Evolutionary conservation across 495 filamentous ascomycete genomes (phyloP).

Genomic region (Astrothelium macrocarpum): DNA sequence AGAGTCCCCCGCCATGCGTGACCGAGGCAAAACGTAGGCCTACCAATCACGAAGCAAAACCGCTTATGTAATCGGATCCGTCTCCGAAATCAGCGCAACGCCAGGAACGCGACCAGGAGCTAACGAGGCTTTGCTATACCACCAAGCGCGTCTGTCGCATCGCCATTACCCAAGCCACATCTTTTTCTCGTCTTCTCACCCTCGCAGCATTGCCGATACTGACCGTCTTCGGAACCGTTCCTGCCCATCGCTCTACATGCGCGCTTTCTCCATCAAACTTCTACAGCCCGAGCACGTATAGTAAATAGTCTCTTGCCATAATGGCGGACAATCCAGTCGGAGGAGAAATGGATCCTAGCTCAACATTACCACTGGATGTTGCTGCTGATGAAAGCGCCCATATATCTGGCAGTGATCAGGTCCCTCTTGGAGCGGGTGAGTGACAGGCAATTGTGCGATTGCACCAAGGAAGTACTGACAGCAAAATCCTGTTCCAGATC

Average conservation of each 20-base stretch:
- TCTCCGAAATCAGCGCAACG: not conserved
- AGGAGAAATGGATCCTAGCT: not conserved
- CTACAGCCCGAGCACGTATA: not conserved
- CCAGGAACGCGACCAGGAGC: conserved; percentile 4
- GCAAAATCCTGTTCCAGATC: not conserved
- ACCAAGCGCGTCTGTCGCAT: conserved; percentile 1
- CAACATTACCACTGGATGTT: not conserved
- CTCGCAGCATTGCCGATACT: no score
- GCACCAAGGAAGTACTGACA: not conserved
- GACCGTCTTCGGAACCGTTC: no score
- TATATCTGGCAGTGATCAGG: not conserved
- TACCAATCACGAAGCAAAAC: not conserved
- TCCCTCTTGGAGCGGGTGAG: not conserved
- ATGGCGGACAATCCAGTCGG: not conserved
- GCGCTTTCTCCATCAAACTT: not conserved
- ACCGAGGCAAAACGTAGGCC: not conserved
- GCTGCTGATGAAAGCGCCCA: not conserved
- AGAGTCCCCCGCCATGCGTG: not conserved
- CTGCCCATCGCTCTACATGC: not conserved
- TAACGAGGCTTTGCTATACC: not conserved
- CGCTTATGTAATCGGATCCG: not conserved
- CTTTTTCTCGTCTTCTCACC: no score
- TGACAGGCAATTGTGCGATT: not conserved
- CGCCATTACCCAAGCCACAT: no score
- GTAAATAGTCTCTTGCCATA: not conserved